Evolutionary conservation across 2,329 filamentous ascomycete species (phyloP).

Genomic region (Rosellinia necatrix): DNA sequence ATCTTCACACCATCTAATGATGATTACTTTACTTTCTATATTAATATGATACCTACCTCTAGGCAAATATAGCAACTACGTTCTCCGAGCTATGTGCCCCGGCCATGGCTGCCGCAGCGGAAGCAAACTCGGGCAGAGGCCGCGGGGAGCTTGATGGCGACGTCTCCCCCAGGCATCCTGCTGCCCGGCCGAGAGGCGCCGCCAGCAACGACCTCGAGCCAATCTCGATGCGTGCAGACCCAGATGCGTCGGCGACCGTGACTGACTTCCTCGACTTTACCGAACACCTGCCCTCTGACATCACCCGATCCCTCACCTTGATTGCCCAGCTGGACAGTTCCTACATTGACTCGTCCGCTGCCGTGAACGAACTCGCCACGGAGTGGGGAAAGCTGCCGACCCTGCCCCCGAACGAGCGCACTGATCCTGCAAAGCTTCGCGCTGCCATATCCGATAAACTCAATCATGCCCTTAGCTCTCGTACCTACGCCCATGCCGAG

Average conservation of each 20-base stretch:
- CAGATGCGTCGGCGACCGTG: conserved; percentile 71
- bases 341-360: conserved; percentile 60
- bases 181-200: conserved; percentile 23
- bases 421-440: conserved; percentile 56
- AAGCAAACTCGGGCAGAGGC: conserved; percentile 27
- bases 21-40: neutral
- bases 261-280: conserved; percentile 73
- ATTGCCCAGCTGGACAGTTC: conserved; percentile 66
- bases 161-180: conserved; percentile 41
- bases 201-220: conserved; percentile 47
- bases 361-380: conserved; percentile 60
- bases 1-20: neutral
- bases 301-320: conserved; percentile 67
- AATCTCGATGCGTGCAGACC: conserved; percentile 61
- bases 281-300: conserved; percentile 70
- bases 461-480: conserved; percentile 57
- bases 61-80: neutral
- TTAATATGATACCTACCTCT: conserved; percentile 17
- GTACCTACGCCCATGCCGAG: conserved; percentile 64
- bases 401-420: conserved; percentile 52
- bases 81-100: conserved; percentile 6
- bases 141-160: conserved; percentile 34
- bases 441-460: conserved; percentile 64
- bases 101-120: conserved; percentile 31
- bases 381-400: conserved; percentile 61